phyloP scores from a whole-genome alignment of 495 filamentous ascomycete genomes.

The Glarea lozoyensis region DNA sequence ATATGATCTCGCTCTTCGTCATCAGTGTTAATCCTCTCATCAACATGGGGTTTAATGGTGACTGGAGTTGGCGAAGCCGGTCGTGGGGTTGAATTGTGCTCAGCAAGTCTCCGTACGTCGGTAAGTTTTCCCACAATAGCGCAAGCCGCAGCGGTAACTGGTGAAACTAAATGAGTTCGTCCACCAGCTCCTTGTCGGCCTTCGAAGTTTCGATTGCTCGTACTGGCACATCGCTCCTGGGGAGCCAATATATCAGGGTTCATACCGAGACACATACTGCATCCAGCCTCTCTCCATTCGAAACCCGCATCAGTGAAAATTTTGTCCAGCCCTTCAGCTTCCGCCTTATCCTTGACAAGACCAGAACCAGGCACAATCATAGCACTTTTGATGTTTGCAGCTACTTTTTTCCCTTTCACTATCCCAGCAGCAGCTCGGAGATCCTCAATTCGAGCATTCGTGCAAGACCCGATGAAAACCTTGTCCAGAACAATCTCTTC shows the following conservation, averaged over 20 bases:
- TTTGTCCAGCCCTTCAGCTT: slow-evolving; percentile 84
- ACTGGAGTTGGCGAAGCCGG: slow-evolving; percentile 21
- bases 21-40: slow-evolving; percentile 64
- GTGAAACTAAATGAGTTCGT: slow-evolving; percentile 93
- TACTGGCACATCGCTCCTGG: slow-evolving; percentile 86
- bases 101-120: slow-evolving; percentile 74
- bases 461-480: slow-evolving; percentile 97
- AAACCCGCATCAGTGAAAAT: slow-evolving; percentile 89
- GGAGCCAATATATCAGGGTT: slow-evolving; percentile 97
- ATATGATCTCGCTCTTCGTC: slow-evolving; percentile 66
- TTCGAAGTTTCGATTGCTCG: slow-evolving; percentile 96
- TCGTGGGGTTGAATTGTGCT: slow-evolving; percentile 46
- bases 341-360: slow-evolving; percentile 87
- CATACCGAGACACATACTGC: slow-evolving; percentile 98
- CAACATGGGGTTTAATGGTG: slow-evolving; percentile 49
- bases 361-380: slow-evolving; percentile 96
- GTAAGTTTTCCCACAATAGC: slow-evolving; percentile 84
- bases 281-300: slow-evolving; percentile 96
- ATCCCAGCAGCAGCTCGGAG: slow-evolving; percentile 79
- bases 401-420: slow-evolving; percentile 77
- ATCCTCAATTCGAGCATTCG: slow-evolving; percentile 95
- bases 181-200: slow-evolving; percentile 91
- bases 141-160: slow-evolving; percentile 89
- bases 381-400: slow-evolving; percentile 79
- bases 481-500: slow-evolving; percentile 88